Conservation (phyloP, 805 yeast genomes). For the Ogataea allantospora region DNA sequence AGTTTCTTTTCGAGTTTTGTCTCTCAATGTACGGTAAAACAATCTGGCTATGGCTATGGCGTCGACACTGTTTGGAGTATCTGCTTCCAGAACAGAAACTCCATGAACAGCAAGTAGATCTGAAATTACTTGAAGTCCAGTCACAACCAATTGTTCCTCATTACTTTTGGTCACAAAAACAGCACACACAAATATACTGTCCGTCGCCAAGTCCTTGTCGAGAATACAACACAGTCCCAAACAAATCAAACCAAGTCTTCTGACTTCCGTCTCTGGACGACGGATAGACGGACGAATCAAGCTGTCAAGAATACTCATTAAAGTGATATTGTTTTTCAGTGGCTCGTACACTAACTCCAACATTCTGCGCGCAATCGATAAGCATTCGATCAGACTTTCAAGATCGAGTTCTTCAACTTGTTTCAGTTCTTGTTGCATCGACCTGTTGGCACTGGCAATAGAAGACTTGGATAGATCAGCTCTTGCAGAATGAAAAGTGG, state of each 20-base stretch:
- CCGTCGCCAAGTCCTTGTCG: constrained; percentile 62
- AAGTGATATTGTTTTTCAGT: constrained; percentile 59
- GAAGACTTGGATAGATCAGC: constrained; percentile 34
- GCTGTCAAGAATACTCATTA: constrained; percentile 70
- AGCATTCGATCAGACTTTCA: constrained; percentile 57
- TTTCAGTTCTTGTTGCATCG: constrained; percentile 32
- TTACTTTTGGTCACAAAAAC: constrained; percentile 60
- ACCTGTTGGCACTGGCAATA: constrained; percentile 30
- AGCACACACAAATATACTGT: constrained; percentile 61
- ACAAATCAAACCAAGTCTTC: constrained; percentile 68
- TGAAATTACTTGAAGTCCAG: constrained; percentile 67
- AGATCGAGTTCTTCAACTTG: constrained; percentile 43
- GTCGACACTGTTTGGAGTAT: constrained; percentile 54
- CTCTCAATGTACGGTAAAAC: constrained; percentile 63
- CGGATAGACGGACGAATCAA: constrained; percentile 77
- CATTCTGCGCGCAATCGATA: constrained; percentile 66
- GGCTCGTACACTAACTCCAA: constrained; percentile 66
- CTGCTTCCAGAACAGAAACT: constrained; percentile 57
- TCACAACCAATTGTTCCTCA: constrained; percentile 57
- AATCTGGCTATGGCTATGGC: constrained; percentile 64
- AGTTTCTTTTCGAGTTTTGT: constrained; percentile 55
- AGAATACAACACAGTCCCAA: constrained; percentile 78
- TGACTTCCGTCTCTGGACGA: constrained; percentile 50
- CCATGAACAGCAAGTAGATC: constrained; percentile 83
- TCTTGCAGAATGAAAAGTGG: constrained; percentile 29